These are phyloP conservation scores for Cylindrodendrum hubeiense DNA, from an alignment of 2,329 filamentous ascomycete species.

Conservation along the genomic window DNA sequence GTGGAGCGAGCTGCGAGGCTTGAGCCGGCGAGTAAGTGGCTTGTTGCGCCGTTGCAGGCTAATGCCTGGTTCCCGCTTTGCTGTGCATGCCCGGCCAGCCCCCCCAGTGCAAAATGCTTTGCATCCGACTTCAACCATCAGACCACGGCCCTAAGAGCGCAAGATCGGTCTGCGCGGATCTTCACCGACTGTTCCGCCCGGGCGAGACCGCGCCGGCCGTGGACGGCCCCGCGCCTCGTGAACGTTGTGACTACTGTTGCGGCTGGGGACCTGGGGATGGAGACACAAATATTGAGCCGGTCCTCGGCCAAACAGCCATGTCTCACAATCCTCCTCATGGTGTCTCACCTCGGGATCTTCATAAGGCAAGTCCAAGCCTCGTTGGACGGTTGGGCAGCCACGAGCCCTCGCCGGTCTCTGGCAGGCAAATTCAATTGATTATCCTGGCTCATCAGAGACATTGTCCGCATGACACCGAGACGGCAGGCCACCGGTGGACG, in stretches of 20 bases:
- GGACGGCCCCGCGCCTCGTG: slow-evolving; percentile 30
- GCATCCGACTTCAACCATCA: slow-evolving; percentile 34
- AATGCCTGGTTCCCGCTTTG: slow-evolving; percentile 44
- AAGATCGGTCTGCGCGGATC: slow-evolving; percentile 33
- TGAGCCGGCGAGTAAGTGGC: slow-evolving; percentile 23
- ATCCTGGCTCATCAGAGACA: slow-evolving; percentile 13
- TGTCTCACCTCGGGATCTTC: slow-evolving; percentile 28
- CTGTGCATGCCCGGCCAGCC: slow-evolving; percentile 40
- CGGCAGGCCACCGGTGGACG: slow-evolving; percentile 15
- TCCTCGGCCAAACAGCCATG: slow-evolving; percentile 28
- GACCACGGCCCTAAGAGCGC: slow-evolving; percentile 29
- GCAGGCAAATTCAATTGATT: slow-evolving; percentile 22
- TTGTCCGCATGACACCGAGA: slow-evolving; percentile 32
- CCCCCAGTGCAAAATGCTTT: slow-evolving; percentile 36
- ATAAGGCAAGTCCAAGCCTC: slow-evolving; percentile 34
- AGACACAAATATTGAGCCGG: slow-evolving; percentile 32
- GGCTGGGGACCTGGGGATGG: slow-evolving; percentile 25
- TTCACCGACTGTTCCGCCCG: slow-evolving; percentile 44
- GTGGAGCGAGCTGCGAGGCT: slow-evolving; percentile 26
- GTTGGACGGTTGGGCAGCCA: slow-evolving; percentile 26
- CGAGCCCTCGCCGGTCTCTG: slow-evolving; percentile 18
- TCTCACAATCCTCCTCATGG: slow-evolving; percentile 29
- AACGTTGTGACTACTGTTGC: slow-evolving; percentile 29
- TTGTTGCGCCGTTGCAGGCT: slow-evolving; percentile 38
- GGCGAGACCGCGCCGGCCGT: slow-evolving; percentile 26